Conservation (phyloP, 2,329 filamentous ascomycete species). For the Incumbomyces delicatus region DNA sequence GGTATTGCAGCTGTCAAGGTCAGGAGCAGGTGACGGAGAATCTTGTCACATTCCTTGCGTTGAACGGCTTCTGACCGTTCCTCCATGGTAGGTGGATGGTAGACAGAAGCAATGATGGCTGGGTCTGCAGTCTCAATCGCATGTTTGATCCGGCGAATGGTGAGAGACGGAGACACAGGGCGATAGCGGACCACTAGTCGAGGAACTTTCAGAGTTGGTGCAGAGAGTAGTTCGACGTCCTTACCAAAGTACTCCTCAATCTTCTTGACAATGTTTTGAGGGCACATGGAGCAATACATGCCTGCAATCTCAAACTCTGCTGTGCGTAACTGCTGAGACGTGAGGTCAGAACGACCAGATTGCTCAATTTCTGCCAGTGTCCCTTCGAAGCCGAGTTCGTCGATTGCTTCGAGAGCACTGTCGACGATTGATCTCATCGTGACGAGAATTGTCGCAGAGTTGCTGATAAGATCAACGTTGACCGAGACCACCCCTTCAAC, state of each 20-base stretch:
- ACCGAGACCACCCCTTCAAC: constrained; percentile 37
- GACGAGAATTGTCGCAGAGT: constrained; percentile 42
- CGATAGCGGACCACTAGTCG: constrained; percentile 62
- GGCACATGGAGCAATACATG: constrained; percentile 66
- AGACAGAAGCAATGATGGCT: constrained; percentile 57
- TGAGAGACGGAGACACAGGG: constrained; percentile 58
- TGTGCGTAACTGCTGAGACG: constrained; percentile 33
- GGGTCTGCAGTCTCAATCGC: constrained; percentile 58
- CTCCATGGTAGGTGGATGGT: constrained; percentile 74
- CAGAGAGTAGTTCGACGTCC: constrained; percentile 43
- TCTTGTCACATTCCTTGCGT: constrained; percentile 55
- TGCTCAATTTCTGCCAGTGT: constrained; percentile 42
- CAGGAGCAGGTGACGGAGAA: constrained; percentile 61
- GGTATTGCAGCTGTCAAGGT: constrained; percentile 64
- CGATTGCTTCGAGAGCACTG: constrained; percentile 40
- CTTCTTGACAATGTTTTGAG: constrained; percentile 30
- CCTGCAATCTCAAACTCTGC: constrained; percentile 59
- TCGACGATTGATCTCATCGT: constrained; percentile 36
- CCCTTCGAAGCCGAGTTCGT: constrained; percentile 58
- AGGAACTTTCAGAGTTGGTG: constrained; percentile 52
- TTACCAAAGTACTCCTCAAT: constrained; percentile 20
- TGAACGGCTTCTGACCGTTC: constrained; percentile 68
- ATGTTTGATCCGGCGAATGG: constrained; percentile 62
- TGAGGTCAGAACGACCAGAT: constrained; percentile 24
- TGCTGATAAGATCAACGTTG: constrained; percentile 43